phyloP scores from a whole-genome alignment of 805 yeast genomes.

The Brettanomyces bruxellensis region DNA sequence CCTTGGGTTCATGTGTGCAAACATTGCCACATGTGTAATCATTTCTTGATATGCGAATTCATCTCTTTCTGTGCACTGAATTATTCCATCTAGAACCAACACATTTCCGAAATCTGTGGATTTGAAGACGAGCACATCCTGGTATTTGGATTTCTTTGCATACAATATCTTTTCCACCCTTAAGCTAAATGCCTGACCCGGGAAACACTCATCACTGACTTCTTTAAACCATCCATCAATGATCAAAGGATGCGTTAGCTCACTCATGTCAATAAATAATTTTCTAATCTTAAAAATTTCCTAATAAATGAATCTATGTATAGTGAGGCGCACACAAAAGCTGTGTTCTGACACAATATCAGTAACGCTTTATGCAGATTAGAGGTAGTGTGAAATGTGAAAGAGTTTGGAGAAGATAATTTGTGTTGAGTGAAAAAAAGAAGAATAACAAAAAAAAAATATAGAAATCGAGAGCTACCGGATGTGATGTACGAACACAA shows the following conservation, averaged over 20 bases:
- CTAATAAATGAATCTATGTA: too few species aligned
- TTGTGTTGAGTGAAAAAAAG: too few species aligned
- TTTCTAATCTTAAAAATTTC: too few species aligned
- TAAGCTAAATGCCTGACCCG: conserved; percentile 78
- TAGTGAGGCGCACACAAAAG: too few species aligned
- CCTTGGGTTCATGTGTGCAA: conserved; percentile 67
- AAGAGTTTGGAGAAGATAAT: too few species aligned
- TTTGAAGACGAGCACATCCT: conserved; percentile 74
- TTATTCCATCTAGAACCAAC: conserved; percentile 78
- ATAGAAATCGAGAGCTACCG: too few species aligned
- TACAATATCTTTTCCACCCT: conserved; percentile 58
- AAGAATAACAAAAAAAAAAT: too few species aligned
- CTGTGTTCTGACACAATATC: too few species aligned
- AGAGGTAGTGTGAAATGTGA: too few species aligned
- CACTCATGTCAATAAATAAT: too few species aligned
- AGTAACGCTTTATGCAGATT: too few species aligned
- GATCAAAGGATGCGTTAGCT: conserved; percentile 36
- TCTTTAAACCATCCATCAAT: conserved; percentile 81
- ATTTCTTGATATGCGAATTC: conserved; percentile 92
- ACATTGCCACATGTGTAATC: conserved; percentile 76
- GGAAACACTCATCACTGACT: conserved; percentile 58
- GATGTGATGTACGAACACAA: too few species aligned
- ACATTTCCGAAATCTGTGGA: conserved; percentile 79
- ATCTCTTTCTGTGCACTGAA: conserved; percentile 87
- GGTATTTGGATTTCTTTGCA: conserved; percentile 60